Evolutionary conservation across 495 filamentous ascomycete genomes (phyloP).

Genomic region (Elasticomyces elasticus): DNA sequence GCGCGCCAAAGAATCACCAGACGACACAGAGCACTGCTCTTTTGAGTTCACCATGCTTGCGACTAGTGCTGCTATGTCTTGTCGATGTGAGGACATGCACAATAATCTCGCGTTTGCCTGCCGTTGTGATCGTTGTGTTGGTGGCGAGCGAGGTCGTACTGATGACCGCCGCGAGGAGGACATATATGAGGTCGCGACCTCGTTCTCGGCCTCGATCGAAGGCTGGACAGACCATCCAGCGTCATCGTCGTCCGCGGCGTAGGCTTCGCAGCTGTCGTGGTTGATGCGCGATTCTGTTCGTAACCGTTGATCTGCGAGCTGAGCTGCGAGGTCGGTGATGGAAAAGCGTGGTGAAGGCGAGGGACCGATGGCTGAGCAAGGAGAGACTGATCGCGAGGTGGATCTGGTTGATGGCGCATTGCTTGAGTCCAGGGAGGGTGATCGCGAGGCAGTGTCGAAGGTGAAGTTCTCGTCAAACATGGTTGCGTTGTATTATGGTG

Average conservation of each 20-base stretch:
- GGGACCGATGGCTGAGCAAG: constrained; percentile 6
- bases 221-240: constrained; percentile 10
- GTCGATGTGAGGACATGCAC: constrained; percentile 1
- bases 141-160: constrained; percentile 13
- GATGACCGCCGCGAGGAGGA: not conserved
- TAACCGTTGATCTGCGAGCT: constrained; percentile 6
- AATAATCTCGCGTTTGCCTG: constrained; percentile 12
- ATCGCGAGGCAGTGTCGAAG: constrained; percentile 8
- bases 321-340: constrained; percentile 16
- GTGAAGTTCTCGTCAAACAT: constrained; percentile 20
- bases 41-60: constrained; percentile 10
- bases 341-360: constrained; percentile 6
- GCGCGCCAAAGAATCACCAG: not conserved
- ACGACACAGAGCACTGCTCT: constrained; percentile 12
- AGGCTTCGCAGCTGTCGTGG: constrained; percentile 17
- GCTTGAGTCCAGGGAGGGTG: constrained; percentile 11
- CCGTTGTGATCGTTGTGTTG: constrained; percentile 9
- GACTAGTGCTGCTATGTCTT: constrained; percentile 13
- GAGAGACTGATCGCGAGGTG: constrained; percentile 16
- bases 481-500: no score
- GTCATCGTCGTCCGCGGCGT: constrained; percentile 18
- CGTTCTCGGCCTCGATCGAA: not conserved
- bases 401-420: constrained; percentile 8
- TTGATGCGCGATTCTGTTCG: constrained; percentile 2
- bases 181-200: not conserved